Conservation (phyloP, 2,329 filamentous ascomycete species). For the Fusarium illudens region DNA sequence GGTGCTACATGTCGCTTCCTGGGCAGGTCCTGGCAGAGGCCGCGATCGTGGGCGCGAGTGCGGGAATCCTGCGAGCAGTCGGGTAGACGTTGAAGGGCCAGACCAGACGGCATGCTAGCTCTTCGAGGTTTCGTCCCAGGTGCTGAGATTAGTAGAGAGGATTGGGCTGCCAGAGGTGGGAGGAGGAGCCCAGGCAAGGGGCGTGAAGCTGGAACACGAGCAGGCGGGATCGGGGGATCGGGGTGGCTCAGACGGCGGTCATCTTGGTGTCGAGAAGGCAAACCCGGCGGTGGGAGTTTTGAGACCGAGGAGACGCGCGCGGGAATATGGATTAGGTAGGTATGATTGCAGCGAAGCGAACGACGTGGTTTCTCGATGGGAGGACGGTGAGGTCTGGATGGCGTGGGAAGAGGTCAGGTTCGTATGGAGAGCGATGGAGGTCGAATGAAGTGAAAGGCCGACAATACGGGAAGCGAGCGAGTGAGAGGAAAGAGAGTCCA, state of each 20-base stretch:
- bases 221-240: constrained; percentile 21
- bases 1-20: constrained; percentile 37
- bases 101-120: constrained; percentile 40
- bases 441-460: constrained; percentile 23
- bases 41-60: constrained; percentile 24
- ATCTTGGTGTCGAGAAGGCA: constrained; percentile 34
- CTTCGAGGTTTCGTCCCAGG: constrained; percentile 19
- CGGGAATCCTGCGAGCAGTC: constrained; percentile 29
- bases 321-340: background rate
- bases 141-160: constrained; percentile 11
- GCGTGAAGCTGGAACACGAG: constrained; percentile 15
- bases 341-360: constrained; percentile 22
- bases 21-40: constrained; percentile 19
- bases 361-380: constrained; percentile 27
- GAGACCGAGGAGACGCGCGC: constrained; percentile 15
- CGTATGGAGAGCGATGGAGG: constrained; percentile 11
- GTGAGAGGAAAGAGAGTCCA: constrained; percentile 15
- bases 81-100: constrained; percentile 32
- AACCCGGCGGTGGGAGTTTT: constrained; percentile 11
- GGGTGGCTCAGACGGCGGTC: constrained; percentile 34
- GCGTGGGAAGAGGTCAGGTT: constrained; percentile 1
- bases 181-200: constrained; percentile 14
- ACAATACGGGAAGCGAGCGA: constrained; percentile 21
- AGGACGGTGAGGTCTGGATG: constrained; percentile 5
- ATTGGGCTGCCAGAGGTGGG: constrained; percentile 7